phyloP scores from a whole-genome alignment of 164 flowering plant species.

The Vitis rupestris region DNA sequence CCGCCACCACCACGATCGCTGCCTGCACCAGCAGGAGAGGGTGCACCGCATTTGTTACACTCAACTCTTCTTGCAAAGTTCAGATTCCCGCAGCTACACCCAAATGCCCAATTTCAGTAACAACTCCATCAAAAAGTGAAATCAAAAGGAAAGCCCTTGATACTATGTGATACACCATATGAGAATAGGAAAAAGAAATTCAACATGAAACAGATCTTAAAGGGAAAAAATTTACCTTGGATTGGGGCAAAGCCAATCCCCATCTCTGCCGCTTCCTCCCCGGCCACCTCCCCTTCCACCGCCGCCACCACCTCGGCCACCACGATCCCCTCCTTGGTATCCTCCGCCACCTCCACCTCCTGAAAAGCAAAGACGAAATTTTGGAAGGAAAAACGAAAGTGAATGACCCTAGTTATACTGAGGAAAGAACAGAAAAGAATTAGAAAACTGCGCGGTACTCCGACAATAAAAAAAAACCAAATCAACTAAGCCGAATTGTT shows the following conservation, averaged over 20 bases:
- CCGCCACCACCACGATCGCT: constrained; percentile 38
- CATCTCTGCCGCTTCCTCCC: constrained; percentile 77
- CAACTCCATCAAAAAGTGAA: not conserved
- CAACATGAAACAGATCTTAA: not conserved
- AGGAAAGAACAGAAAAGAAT: no score
- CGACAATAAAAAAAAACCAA: no score
- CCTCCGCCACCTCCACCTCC: constrained; percentile 42
- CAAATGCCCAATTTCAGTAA: constrained; percentile 21
- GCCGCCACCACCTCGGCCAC: constrained; percentile 42
- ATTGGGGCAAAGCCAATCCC: constrained; percentile 91
- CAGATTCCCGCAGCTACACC: constrained; percentile 85
- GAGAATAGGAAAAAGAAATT: not conserved
- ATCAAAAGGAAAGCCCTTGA: not conserved
- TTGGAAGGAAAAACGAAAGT: not conserved
- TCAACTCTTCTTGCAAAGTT: constrained; percentile 89
- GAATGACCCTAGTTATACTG: no score
- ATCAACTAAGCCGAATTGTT: no score
- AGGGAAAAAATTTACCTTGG: constrained; percentile 39
- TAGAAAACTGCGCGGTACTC: no score
- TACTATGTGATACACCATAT: no score
- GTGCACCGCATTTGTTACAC: constrained; percentile 94
- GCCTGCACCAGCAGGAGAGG: constrained; percentile 54
- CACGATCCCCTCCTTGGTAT: constrained; percentile 52
- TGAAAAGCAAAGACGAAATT: constrained; percentile 5
- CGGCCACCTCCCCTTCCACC: constrained; percentile 39